Conservation (phyloP, 257 asterid genomes). For the Apocynum venetum region DNA sequence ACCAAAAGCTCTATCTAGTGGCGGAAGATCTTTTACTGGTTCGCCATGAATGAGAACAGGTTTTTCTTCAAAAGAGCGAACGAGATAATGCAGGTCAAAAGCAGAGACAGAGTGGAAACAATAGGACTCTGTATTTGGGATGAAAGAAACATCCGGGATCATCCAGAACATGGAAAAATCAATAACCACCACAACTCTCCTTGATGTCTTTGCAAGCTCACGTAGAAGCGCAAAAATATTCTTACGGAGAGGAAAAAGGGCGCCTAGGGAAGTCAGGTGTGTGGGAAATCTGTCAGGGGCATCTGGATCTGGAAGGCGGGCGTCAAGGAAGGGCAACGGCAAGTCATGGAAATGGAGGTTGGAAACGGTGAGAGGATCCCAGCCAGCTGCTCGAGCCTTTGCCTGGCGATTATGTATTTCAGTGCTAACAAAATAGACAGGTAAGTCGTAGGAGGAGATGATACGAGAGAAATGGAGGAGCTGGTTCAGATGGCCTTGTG, state of each 20-base stretch:
- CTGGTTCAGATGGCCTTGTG: too few relatives aligned
- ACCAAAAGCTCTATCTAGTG: not conserved
- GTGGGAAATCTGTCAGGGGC: conserved; percentile 39
- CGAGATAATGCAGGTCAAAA: conserved; percentile 13
- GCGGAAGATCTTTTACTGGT: conserved; percentile 9
- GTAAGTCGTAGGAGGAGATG: too few relatives aligned
- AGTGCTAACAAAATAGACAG: too few relatives aligned
- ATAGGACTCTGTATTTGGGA: conserved; percentile 38
- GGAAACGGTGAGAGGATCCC: too few relatives aligned
- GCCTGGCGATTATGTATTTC: too few relatives aligned
- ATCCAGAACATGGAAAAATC: conserved; percentile 41
- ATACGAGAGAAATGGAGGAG: too few relatives aligned
- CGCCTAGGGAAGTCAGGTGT: conserved; percentile 33
- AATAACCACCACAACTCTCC: conserved; percentile 35
- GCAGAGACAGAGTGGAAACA: conserved; percentile 44
- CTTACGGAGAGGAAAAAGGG: conserved; percentile 34
- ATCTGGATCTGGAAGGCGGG: conserved; percentile 38
- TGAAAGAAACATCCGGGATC: conserved; percentile 40
- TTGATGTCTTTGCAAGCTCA: conserved; percentile 18
- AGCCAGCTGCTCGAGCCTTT: too few relatives aligned
- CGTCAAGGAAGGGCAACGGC: not conserved
- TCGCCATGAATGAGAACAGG: conserved; percentile 8
- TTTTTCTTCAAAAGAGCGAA: conserved; percentile 21
- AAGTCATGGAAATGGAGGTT: not conserved
- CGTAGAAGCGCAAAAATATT: conserved; percentile 14